Evolutionary conservation across 2,329 filamentous ascomycete genomes (phyloP).

Genomic region (Lecanoromycetidae sp.): DNA sequence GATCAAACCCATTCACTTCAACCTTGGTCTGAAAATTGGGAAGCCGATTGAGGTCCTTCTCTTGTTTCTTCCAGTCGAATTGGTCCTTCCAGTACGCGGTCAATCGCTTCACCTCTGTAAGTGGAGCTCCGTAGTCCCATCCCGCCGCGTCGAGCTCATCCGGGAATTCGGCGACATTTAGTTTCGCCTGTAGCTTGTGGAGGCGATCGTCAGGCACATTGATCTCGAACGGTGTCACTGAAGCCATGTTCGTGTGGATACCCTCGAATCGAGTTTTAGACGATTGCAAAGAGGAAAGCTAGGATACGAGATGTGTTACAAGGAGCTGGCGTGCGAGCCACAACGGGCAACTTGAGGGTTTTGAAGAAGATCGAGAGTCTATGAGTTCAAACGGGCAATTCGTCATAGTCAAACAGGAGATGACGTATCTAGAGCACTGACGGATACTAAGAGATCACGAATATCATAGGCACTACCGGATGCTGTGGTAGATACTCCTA

Average conservation of each 20-base stretch:
- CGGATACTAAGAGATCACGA: no score
- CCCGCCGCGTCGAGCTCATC: constrained; percentile 11
- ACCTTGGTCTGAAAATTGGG: constrained; percentile 22
- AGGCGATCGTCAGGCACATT: constrained; percentile 11
- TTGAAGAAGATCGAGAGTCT: no score
- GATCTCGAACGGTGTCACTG: background rate
- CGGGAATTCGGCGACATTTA: constrained; percentile 11
- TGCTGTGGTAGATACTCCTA: no score
- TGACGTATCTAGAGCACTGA: no score
- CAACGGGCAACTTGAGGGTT: no score
- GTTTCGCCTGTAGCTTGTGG: constrained; percentile 4
- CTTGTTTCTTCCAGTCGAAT: constrained; percentile 28
- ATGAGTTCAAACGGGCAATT: no score
- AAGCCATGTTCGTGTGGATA: background rate
- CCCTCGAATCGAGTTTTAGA: no score
- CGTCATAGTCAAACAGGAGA: no score
- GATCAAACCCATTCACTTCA: constrained; percentile 28
- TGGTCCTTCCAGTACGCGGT: constrained; percentile 27
- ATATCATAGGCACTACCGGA: no score
- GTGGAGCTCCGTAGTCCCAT: constrained; percentile 14
- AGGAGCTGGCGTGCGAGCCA: no score
- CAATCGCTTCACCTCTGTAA: constrained; percentile 25
- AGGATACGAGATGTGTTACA: no score
- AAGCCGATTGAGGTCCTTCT: constrained; percentile 2
- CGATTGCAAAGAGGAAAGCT: no score